Evolutionary conservation across 495 filamentous ascomycete species (phyloP).

Genomic region (Xylaria grammica): DNA sequence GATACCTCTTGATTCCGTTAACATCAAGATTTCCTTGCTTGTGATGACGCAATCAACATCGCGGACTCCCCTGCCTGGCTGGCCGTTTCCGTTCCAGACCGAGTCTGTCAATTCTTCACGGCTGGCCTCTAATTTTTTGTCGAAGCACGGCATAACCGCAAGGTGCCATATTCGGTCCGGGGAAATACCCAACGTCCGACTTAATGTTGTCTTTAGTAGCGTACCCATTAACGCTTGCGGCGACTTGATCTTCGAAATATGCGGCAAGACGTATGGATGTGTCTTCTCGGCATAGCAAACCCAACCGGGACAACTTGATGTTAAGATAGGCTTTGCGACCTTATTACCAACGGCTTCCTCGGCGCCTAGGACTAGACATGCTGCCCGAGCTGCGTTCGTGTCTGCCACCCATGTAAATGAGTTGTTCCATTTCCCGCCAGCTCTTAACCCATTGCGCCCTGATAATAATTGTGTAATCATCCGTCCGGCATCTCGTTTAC

Average conservation of each 20-base stretch:
- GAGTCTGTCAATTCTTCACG: constrained; percentile 87
- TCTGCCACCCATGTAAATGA: constrained; percentile 88
- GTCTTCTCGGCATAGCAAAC: constrained; percentile 99
- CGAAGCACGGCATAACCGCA: constrained; percentile 97
- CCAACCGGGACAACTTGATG: constrained; percentile 95
- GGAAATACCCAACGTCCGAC: constrained; percentile 68
- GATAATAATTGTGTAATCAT: constrained; percentile 84
- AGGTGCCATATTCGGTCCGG: constrained; percentile 90
- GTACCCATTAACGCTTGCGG: constrained; percentile 92
- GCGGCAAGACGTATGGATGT: constrained; percentile 88
- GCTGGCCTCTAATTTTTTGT: constrained; percentile 97
- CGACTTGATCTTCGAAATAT: constrained; percentile 89
- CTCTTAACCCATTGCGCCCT: constrained; percentile 68
- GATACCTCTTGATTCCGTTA: constrained; percentile 78
- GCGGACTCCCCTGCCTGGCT: constrained; percentile 62
- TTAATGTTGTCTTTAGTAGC: constrained; percentile 82
- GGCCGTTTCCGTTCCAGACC: constrained; percentile 64
- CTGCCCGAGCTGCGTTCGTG: constrained; percentile 79
- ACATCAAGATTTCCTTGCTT: constrained; percentile 85
- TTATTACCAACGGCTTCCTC: constrained; percentile 65
- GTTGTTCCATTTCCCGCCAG: constrained; percentile 71
- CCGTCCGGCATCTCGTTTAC: constrained; percentile 71
- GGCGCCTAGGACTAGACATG: constrained; percentile 77
- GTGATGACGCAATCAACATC: constrained; percentile 99
- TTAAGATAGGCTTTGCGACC: constrained; percentile 72